Conservation (phyloP, 371 early-diverging fungal genomes). For the Smittium culicis region DNA sequence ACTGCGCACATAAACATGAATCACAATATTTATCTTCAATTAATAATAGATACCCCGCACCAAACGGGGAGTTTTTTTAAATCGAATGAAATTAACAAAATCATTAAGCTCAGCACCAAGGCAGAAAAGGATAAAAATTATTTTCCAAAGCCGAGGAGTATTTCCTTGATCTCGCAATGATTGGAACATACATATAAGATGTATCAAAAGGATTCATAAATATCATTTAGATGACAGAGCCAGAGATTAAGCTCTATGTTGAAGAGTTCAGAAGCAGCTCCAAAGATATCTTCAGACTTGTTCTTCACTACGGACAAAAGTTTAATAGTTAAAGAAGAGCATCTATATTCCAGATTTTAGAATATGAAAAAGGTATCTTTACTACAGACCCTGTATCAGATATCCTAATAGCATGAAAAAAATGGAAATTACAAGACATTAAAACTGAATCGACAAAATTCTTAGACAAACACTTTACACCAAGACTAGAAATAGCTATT, state of each 20-base stretch:
- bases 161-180: neutral
- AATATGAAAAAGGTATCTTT: neutral
- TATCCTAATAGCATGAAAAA: neutral
- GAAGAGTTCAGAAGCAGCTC: neutral
- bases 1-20: neutral
- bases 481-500: neutral
- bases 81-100: neutral
- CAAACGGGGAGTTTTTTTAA: neutral
- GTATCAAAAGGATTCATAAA: neutral
- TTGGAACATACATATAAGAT: neutral
- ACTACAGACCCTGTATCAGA: neutral
- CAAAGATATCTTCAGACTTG: neutral
- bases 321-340: neutral
- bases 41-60: neutral
- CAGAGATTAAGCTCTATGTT: neutral
- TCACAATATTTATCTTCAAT: neutral
- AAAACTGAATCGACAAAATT: neutral
- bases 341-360: neutral
- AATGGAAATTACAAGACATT: neutral
- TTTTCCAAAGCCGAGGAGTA: neutral
- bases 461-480: too few species aligned
- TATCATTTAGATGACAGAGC: neutral
- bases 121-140: neutral
- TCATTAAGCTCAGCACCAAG: neutral
- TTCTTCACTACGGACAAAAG: neutral